Evolutionary conservation across 129 eudicot species (phyloP).

Genomic region (Solidago caesia): DNA sequence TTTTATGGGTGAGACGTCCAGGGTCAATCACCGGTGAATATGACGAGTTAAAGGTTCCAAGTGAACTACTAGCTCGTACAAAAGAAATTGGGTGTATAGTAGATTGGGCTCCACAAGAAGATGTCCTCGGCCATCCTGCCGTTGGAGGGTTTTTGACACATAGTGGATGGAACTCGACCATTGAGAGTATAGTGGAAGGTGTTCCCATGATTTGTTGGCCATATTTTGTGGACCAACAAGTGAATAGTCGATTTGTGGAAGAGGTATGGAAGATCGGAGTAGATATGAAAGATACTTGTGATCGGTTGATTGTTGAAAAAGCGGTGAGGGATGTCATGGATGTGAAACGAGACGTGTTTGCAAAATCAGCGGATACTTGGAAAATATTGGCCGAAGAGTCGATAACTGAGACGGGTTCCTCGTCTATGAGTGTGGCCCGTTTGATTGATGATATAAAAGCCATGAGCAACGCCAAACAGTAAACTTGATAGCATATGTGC

Average conservation of each 20-base stretch:
- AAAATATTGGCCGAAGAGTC: not conserved
- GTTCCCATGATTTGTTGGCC: constrained; percentile 33
- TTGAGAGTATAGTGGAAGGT: constrained; percentile 24
- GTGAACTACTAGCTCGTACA: constrained; percentile 4
- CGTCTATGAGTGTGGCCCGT: not conserved
- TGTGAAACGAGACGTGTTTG: constrained; percentile 1
- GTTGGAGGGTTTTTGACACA: constrained; percentile 26
- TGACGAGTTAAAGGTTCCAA: constrained; percentile 4
- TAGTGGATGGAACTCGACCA: constrained; percentile 28
- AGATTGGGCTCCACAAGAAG: constrained; percentile 26
- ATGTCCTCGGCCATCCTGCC: constrained; percentile 18
- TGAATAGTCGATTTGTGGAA: constrained; percentile 23
- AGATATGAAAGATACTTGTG: constrained; percentile 28
- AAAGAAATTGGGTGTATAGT: constrained; percentile 13
- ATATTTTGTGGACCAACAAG: constrained; percentile 24
- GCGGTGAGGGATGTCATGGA: constrained; percentile 24
- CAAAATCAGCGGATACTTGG: constrained; percentile 12
- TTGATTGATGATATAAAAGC: constrained; percentile 7
- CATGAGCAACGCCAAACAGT: not conserved
- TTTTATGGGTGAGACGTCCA: constrained; percentile 29
- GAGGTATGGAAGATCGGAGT: constrained; percentile 29
- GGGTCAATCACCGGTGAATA: constrained; percentile 22
- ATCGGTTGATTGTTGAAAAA: constrained; percentile 21
- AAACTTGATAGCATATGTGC: not conserved
- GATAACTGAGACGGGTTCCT: not conserved